Percentiles rank a stretch among this genome's conserved stretches.
These are phyloP conservation scores for Pichia inconspicua DNA, from an alignment of 1,139 yeast genomes.

Conservation along the genomic window DNA sequence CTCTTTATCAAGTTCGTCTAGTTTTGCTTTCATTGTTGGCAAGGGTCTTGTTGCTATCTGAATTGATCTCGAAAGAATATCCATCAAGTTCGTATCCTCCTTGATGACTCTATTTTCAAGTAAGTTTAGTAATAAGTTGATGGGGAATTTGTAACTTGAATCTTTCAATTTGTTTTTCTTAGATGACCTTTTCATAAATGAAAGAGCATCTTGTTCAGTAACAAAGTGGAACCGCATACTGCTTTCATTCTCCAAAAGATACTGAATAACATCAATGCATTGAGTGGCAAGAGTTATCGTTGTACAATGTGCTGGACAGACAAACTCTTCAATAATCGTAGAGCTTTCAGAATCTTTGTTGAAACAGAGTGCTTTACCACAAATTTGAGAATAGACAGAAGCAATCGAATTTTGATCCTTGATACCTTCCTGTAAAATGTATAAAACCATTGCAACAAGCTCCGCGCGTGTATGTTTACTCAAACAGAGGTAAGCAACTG, in stretches of 20 bases:
- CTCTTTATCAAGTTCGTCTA: conserved; percentile 20
- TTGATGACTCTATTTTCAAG: conserved; percentile 57
- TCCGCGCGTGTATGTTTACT: conserved; percentile 77
- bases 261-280: conserved; percentile 67
- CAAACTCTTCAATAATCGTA: conserved; percentile 16
- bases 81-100: conserved; percentile 71
- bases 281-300: conserved; percentile 71
- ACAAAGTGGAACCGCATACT: conserved; percentile 70
- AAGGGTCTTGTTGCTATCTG: conserved; percentile 75
- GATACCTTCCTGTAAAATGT: conserved; percentile 70
- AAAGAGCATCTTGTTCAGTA: conserved; percentile 68
- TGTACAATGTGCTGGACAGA: conserved; percentile 50
- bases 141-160: conserved; percentile 53
- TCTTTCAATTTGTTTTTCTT: conserved; percentile 35
- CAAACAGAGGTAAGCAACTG: conserved; percentile 61
- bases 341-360: not conserved
- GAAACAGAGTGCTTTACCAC: conserved; percentile 29
- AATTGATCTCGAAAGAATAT: conserved; percentile 62
- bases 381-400: conserved; percentile 53
- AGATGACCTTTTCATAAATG: conserved; percentile 38
- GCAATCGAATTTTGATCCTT: conserved; percentile 55
- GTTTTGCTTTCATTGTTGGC: conserved; percentile 35
- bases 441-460: conserved; percentile 60
- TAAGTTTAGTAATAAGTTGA: conserved; percentile 57
- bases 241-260: conserved; percentile 59